Percentiles rank a stretch among this genome's conserved stretches.
phyloP scores from a whole-genome alignment of 768 basidiomycete species.

The Rhizopogon rudus region DNA sequence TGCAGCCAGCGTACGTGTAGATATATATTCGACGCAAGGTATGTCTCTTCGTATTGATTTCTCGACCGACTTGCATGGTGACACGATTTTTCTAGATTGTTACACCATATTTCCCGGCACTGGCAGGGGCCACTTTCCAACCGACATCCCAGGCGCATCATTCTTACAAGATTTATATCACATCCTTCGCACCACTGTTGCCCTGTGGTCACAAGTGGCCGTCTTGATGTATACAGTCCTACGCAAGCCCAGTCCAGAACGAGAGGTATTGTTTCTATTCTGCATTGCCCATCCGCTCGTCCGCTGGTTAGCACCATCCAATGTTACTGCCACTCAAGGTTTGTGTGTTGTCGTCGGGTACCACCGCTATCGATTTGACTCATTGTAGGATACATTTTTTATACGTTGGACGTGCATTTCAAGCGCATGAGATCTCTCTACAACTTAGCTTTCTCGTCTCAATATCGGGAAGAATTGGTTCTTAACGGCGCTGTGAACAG shows the following conservation, averaged over 20 bases:
- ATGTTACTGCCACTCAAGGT: slow-evolving; percentile 34
- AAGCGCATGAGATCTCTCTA: slow-evolving; percentile 35
- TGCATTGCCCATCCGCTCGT: slow-evolving; percentile 24
- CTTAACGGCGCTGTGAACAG: slow-evolving; percentile 31
- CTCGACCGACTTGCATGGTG: not conserved
- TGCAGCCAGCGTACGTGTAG: slow-evolving; percentile 20
- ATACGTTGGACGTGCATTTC: slow-evolving; percentile 32
- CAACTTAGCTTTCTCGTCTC: slow-evolving; percentile 31
- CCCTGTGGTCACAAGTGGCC: slow-evolving; percentile 21
- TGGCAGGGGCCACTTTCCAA: slow-evolving; percentile 21
- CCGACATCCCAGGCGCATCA: slow-evolving; percentile 31
- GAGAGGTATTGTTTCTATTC: slow-evolving; percentile 22
- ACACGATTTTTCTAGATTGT: slow-evolving; percentile 10
- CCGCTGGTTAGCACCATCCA: slow-evolving; percentile 28
- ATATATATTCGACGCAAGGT: slow-evolving; percentile 18
- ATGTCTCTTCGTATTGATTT: not conserved
- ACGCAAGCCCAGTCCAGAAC: slow-evolving; percentile 19
- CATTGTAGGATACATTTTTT: slow-evolving; percentile 34
- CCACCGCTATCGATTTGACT: not conserved
- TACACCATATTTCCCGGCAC: slow-evolving; percentile 10
- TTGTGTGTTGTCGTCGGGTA: slow-evolving; percentile 2
- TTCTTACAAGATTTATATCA: slow-evolving; percentile 22
- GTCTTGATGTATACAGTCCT: slow-evolving; percentile 16
- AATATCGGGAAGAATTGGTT: slow-evolving; percentile 29
- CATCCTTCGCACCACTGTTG: slow-evolving; percentile 17